phyloP scores from a whole-genome alignment of 2,329 filamentous ascomycete genomes.

The Davidsoniella eucalypti region DNA sequence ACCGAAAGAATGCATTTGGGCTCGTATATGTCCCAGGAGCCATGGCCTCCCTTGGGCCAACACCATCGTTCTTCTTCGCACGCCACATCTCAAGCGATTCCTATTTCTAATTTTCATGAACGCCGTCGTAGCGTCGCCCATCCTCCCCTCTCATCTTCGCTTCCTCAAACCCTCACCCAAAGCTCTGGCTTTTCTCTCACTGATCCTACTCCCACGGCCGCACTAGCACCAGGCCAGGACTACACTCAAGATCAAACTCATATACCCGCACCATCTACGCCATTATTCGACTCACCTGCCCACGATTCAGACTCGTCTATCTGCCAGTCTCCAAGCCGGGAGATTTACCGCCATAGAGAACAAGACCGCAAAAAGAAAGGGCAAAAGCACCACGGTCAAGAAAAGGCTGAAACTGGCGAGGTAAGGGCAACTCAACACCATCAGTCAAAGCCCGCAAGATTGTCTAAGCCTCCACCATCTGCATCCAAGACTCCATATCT shows the following conservation, averaged over 20 bases:
- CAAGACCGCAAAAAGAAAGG: background rate
- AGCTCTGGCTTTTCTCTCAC: no score
- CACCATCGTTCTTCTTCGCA: constrained; percentile 4
- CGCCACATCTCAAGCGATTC: background rate
- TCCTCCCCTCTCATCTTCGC: background rate
- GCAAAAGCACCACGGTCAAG: background rate
- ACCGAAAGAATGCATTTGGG: constrained; percentile 5
- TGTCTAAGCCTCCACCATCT: constrained; percentile 11
- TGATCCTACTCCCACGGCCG: background rate
- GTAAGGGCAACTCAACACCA: background rate
- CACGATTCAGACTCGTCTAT: constrained; percentile 2
- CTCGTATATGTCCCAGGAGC: constrained; percentile 6
- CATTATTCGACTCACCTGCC: background rate
- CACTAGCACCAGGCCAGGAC: background rate
- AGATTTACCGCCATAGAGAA: background rate
- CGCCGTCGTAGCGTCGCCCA: background rate
- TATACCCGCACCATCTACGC: background rate
- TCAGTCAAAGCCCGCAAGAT: constrained; percentile 1
- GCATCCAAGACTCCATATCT: constrained; percentile 12
- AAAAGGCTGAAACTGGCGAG: background rate
- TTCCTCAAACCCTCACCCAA: background rate
- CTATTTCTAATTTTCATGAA: background rate
- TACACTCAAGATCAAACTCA: background rate
- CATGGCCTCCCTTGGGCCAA: constrained; percentile 2
- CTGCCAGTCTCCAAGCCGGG: background rate